Base-by-base conservation (phyloP, 371 early-diverging fungal genomes). In the Haplosporangium sp. region DNA sequence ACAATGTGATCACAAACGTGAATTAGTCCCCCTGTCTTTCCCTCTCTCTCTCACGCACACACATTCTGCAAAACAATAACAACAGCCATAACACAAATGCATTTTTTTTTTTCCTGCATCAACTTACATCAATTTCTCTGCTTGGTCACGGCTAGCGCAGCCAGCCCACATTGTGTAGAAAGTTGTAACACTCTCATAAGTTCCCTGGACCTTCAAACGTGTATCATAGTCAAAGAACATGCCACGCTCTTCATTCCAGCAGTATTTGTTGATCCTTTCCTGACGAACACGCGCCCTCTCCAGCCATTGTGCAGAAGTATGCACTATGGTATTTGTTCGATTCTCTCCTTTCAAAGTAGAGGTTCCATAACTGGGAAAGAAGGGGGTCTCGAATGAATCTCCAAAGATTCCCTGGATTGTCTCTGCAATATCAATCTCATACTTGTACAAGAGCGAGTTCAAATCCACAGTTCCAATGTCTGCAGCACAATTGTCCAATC, bases 381-480 rank as follows among this genome's bases (percentile, higher is more conserved):
- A 74, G 0, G 81, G 72, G 2, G 81, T 71, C 69, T 79, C 81
- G 62, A 79, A 79, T 19, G 81, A 74, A 44, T 88, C 89, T 56
- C 87, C 87, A 86, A 94, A 93, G 34, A 88, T 69, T 55, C 85
- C 84, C 57, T 85, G 84, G 55, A 96, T 90, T 11, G 91, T 79
- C 45, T 91, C 90, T 7, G 92, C 96, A 65, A 98, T 88, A 78
- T 98, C 99, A 15, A 89, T 86, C 82, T 97, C 97, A 81, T 98
- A 98, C 84, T 96, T 97, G 92, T 94, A 97, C 69, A 98, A 83
- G 37, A 98, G 85, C 37, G 92, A 82, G 84, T 97, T 97, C 64
- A 98, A 84, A 74, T 98, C 99, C 57, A 98, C 89, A 0, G 98
- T 97, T 5, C 94, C 95, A 71, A 98, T 85, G 69, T 95, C 88